Conservation (phyloP, 225 moss, liverwort and hornwort species). For the Polytrichum commune region DNA sequence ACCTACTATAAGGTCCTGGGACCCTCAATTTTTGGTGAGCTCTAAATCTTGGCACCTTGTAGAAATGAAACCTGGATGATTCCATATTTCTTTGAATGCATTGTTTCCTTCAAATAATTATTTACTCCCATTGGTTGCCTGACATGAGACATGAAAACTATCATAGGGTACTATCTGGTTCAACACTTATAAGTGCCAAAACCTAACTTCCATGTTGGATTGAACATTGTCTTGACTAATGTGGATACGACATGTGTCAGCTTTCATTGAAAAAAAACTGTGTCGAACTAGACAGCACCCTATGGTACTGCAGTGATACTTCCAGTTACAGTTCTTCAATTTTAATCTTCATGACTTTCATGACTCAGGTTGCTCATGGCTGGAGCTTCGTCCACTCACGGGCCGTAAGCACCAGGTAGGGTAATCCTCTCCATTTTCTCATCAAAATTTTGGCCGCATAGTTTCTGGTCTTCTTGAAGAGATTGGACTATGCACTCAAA, state of each 20-base stretch:
- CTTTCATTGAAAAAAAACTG: too few relatives aligned
- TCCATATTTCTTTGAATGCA: too few relatives aligned
- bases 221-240: too few relatives aligned
- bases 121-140: too few relatives aligned
- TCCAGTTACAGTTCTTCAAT: neutral
- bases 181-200: too few relatives aligned
- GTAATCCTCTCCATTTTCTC: neutral
- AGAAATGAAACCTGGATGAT: too few relatives aligned
- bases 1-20: conserved; percentile 86
- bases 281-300: too few relatives aligned
- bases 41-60: neutral
- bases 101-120: too few relatives aligned
- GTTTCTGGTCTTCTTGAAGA: too few relatives aligned
- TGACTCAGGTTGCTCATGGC: conserved; percentile 80
- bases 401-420: conserved; percentile 96
- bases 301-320: neutral
- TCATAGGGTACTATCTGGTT: neutral
- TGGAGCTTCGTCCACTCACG: conserved; percentile 84
- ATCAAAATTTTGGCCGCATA: neutral
- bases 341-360: neutral
- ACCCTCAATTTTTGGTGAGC: conserved; percentile 68
- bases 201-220: too few relatives aligned
- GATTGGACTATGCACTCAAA: too few relatives aligned
- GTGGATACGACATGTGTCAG: too few relatives aligned
- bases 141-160: neutral